phyloP scores from a whole-genome alignment of 306 rosid species.

The Biancaea sappan region DNA sequence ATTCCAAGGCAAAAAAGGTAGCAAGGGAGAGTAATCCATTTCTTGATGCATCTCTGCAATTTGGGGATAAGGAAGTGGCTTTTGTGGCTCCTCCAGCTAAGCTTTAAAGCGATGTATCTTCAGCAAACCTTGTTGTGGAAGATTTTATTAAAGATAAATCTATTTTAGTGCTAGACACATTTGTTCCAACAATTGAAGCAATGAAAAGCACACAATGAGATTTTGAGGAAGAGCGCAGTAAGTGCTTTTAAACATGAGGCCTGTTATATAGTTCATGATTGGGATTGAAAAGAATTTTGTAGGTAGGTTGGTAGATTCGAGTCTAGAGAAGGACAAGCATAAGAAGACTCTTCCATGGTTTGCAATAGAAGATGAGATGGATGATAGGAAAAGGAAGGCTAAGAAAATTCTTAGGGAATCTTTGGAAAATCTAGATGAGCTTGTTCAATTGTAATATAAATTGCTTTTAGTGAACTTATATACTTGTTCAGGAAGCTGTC shows the following conservation, averaged over 20 bases:
- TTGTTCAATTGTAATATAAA: constrained; percentile 75
- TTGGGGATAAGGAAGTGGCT: constrained; percentile 76
- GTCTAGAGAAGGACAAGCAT: constrained; percentile 47
- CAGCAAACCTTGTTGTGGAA: constrained; percentile 41
- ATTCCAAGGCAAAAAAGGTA: constrained; percentile 53
- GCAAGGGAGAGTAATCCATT: constrained; percentile 69
- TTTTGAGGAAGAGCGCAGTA: constrained; percentile 49
- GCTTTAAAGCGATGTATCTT: constrained; percentile 41
- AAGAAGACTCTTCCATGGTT: constrained; percentile 50
- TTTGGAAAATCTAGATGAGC: constrained; percentile 67
- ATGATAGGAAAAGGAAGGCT: constrained; percentile 76
- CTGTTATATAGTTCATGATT: constrained; percentile 69
- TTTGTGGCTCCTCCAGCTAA: constrained; percentile 60
- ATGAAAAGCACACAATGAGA: constrained; percentile 48
- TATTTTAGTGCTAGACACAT: constrained; percentile 64
- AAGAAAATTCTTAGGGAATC: constrained; percentile 82
- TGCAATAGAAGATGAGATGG: constrained; percentile 62
- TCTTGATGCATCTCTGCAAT: constrained; percentile 66
- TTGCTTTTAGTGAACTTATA: constrained; percentile 59
- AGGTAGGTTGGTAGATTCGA: constrained; percentile 45
- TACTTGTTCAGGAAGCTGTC: constrained; percentile 72
- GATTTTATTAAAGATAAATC: constrained; percentile 47
- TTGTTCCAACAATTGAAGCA: constrained; percentile 82
- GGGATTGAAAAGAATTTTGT: constrained; percentile 61
- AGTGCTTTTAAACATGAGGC: constrained; percentile 48